Conservation (phyloP, 441 rosid species). For the Erodium texanum region DNA sequence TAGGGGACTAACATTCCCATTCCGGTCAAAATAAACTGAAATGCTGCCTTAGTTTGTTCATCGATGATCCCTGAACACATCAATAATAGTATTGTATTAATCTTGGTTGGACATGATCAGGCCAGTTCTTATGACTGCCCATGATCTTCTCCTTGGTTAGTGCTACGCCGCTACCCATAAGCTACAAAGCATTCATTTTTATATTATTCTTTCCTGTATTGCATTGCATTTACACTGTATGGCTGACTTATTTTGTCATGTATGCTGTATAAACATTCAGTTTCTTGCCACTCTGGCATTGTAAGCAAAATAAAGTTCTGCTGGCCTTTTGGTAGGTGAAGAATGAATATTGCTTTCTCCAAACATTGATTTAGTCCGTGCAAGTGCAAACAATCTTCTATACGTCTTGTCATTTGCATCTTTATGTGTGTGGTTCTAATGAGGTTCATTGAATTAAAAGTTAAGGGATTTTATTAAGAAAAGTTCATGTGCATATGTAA, state of each 20-base stretch:
- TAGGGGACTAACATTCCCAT: neutral
- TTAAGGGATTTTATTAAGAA: neutral
- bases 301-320: neutral
- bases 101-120: neutral
- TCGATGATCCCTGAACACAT: neutral
- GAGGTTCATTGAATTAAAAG: neutral
- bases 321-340: neutral
- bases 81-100: neutral
- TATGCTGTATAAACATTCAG: neutral
- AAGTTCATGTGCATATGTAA: slow-evolving; percentile 1
- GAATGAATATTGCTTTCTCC: neutral
- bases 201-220: neutral
- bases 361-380: too few relatives aligned
- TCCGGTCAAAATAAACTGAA: neutral
- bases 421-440: neutral
- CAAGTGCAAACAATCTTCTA: slow-evolving; percentile 1
- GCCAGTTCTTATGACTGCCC: neutral
- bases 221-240: neutral
- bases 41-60: neutral
- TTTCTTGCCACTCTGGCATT: neutral
- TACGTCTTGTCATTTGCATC: neutral
- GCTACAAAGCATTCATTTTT: neutral
- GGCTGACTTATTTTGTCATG: neutral
- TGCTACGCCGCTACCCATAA: neutral
- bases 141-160: neutral